Base-by-base conservation (phyloP, 2,329 filamentous ascomycete species). In the Elsinoe necatrix region DNA sequence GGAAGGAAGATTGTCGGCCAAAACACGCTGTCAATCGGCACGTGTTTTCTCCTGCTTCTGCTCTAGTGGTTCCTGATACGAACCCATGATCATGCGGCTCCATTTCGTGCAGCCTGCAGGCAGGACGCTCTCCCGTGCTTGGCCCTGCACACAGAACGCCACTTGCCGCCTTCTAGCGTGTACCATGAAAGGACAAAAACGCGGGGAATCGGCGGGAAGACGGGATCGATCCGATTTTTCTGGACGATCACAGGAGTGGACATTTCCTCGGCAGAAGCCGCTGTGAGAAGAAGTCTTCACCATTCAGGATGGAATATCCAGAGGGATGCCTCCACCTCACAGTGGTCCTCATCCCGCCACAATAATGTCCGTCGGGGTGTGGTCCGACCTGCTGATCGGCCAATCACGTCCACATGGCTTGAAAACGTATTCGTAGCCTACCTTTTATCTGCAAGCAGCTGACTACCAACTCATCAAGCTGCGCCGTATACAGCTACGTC, bases 261-360 rank as follows among this genome's bases (percentile, higher is more conserved):
- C 42, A 56, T 56, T 39, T 56, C 54, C 54, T 34, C 41, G 42
- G 39, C n/a, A 29, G 18, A n/a, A n/a, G 23, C 48, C 25, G 48
- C 18, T 8, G n/a, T n/a, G 16, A 34, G 16, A 4, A 12, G 14
- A 21, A 50, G 25, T 14, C 16, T 20, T 43, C 39, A 23, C 18
- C 6, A 41, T 41, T n/a, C n/a, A n/a, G n/a, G n/a, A n/a, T n/a
- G n/a, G n/a, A n/a, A n/a, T n/a, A n/a, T n/a, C n/a, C n/a, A n/a
- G n/a, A n/a, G n/a, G n/a, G n/a, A n/a, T n/a, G n/a, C n/a, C n/a
- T n/a, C n/a, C n/a, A n/a, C n/a, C n/a, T n/a, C n/a, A n/a, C n/a
- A n/a, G n/a, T n/a, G n/a, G n/a, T n/a, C n/a, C n/a, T n/a, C n/a
- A n/a, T n/a, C n/a, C n/a, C n/a, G n/a, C n/a, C n/a, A n/a, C n/a